Conservation (phyloP, 192 early-diverging fungal species). For the Mortierella alpina region DNA sequence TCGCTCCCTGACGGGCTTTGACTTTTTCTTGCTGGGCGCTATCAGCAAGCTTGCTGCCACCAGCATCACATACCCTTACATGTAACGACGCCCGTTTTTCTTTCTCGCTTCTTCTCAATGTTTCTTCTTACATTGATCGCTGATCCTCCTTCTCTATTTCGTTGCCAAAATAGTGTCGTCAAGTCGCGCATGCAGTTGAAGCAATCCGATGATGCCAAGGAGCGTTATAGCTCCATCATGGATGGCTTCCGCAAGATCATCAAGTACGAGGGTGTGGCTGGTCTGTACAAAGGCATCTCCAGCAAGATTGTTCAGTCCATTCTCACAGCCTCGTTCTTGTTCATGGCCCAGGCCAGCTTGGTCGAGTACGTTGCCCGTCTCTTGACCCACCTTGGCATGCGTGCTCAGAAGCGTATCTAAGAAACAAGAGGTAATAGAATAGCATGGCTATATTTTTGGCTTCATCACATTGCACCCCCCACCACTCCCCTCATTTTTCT, state of each 20-base stretch:
- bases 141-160: not conserved
- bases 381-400: slow-evolving; percentile 36
- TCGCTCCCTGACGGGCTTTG: slow-evolving; percentile 75
- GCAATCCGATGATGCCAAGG: slow-evolving; percentile 79
- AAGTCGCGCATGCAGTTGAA: slow-evolving; percentile 99
- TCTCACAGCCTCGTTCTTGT: slow-evolving; percentile 94
- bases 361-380: slow-evolving; percentile 73
- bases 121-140: not conserved
- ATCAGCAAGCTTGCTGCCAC: slow-evolving; percentile 96
- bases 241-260: slow-evolving; percentile 96
- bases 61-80: slow-evolving; percentile 97
- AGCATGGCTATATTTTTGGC: too few relatives aligned
- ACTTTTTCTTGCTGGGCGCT: slow-evolving; percentile 97
- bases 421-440: too few relatives aligned
- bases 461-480: not conserved
- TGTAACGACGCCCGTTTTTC: slow-evolving; percentile 57
- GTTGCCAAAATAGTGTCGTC: slow-evolving; percentile 72
- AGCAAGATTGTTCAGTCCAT: slow-evolving; percentile 97
- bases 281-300: slow-evolving; percentile 91
- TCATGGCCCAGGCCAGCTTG: slow-evolving; percentile 90
- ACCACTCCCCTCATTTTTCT: not conserved
- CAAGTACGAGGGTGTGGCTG: slow-evolving; percentile 87
- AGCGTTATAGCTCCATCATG: slow-evolving; percentile 81
- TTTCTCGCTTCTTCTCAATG: not conserved
- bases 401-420: slow-evolving; percentile 52